Base-by-base conservation (phyloP, 108 stramenopile species). In the Skeletonema grethae region DNA sequence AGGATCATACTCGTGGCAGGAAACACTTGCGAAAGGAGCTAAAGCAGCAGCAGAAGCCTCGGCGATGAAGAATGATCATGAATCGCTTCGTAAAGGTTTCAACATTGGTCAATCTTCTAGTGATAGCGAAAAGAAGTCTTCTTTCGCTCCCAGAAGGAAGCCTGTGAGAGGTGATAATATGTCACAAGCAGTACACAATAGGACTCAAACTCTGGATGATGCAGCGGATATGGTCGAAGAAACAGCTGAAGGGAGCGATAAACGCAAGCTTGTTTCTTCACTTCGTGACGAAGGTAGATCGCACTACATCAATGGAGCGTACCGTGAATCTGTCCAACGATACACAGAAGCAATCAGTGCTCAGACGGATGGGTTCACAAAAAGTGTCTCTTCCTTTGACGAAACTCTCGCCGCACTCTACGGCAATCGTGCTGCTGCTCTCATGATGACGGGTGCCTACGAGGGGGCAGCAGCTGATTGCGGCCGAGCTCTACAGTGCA, bases 341-440 rank as follows among this genome's bases (percentile, higher is more conserved):
- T 90, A 87, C 70, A 91, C 88, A 0, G 63, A 76, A 32, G 93
- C 89, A 18, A 87, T 91, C 13, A 64, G 62, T 46, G 43, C 67
- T 25, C 87, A 79, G 39, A 67, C 64, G 1, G 69, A 72, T 53
- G 28, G 62, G 7, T 72, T 76, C 48, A 67, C 35, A 20, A 62
- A 34, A 20, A 24, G 0, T 20, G 20, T 46, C 35, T 56, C 57
- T 48, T 70, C 45, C 12, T 38, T 53, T 20, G 86, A 84, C 32
- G 80, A 86, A 50, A 59, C 77, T 3, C 62, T 90, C 9, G 88
- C 88, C 39, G 83, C 88, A 4, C 62, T 92, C 2, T 81, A 82
- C 31, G 90, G 89, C 29, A 92, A 95, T 70, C 91, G 94, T 55
- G 91, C 91, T 11, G 94, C 91, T 5, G 87, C 83, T 8, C 63